phyloP scores from a whole-genome alignment of 139 green algal genomes.

The Chlamydomonas applanata region DNA sequence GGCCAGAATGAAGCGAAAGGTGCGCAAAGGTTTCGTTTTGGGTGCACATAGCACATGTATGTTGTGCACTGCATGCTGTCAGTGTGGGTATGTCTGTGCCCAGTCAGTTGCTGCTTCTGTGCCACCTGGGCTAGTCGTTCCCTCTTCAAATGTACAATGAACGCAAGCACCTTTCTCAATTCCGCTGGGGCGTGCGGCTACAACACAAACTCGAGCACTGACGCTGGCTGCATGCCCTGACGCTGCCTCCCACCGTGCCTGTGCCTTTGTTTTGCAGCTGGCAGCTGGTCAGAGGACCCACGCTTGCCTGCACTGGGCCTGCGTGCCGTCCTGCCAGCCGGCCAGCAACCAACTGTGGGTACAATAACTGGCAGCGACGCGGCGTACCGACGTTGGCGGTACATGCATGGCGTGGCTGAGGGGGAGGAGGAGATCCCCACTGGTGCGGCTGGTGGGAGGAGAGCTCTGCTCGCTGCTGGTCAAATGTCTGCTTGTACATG shows the following conservation, averaged over 20 bases:
- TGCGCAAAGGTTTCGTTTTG: background rate
- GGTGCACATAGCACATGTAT: background rate
- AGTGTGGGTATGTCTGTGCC: no score
- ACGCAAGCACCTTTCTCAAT: no score
- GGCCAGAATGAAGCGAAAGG: background rate
- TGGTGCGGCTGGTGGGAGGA: constrained; percentile 40
- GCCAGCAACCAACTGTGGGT: constrained; percentile 4
- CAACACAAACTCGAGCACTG: no score
- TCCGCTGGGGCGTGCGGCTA: background rate
- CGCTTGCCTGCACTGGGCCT: constrained; percentile 62
- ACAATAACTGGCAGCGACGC: constrained; percentile 19
- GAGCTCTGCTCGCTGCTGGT: no score
- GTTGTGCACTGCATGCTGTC: no score
- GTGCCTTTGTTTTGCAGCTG: background rate
- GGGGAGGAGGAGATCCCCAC: constrained; percentile 79
- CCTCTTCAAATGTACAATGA: no score
- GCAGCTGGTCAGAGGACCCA: constrained; percentile 59
- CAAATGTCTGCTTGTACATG: no score
- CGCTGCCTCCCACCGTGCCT: background rate
- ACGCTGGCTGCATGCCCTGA: no score
- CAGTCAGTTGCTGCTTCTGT: no score
- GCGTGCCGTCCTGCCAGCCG: constrained; percentile 46
- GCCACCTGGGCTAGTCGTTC: no score
- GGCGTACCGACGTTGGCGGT: constrained; percentile 58
- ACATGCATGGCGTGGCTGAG: constrained; percentile 81